Conservation (phyloP, 2,329 filamentous ascomycete species). For the Paraconiothyrium brasiliense region DNA sequence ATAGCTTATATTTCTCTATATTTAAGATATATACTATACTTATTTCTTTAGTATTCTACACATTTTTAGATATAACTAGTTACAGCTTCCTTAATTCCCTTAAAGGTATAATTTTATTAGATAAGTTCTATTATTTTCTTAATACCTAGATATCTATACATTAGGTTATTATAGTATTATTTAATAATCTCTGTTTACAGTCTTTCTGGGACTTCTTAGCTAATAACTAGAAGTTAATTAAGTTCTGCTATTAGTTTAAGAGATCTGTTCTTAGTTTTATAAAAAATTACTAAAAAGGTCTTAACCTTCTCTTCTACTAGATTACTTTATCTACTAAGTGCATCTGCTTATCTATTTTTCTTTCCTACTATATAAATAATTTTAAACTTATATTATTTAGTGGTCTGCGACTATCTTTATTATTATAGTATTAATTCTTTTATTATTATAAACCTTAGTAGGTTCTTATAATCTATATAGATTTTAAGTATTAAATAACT, state of each 20-base stretch:
- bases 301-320: not conserved
- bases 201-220: not conserved
- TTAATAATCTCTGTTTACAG: not conserved
- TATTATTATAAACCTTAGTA: too few relatives aligned
- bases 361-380: not conserved
- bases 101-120: conserved; percentile 4
- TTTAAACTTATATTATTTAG: too few relatives aligned
- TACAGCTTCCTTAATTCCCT: conserved; percentile 5
- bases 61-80: not conserved
- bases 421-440: too few relatives aligned
- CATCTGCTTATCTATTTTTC: not conserved
- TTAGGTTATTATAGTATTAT: conserved; percentile 9
- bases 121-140: conserved; percentile 5
- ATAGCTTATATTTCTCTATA: conserved; percentile 20
- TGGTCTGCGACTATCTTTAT: too few relatives aligned
- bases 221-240: conserved; percentile 5
- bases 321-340: conserved; percentile 3
- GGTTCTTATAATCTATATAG: too few relatives aligned
- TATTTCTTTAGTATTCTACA: conserved; percentile 17
- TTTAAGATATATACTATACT: conserved; percentile 11
- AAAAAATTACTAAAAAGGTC: not conserved
- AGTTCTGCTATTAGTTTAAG: conserved; percentile 1
- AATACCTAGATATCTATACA: conserved; percentile 1
- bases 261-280: not conserved
- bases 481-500: too few relatives aligned